These are phyloP conservation scores for Melastoma candidum DNA, from an alignment of 441 rosid genomes.

Conservation along the genomic window DNA sequence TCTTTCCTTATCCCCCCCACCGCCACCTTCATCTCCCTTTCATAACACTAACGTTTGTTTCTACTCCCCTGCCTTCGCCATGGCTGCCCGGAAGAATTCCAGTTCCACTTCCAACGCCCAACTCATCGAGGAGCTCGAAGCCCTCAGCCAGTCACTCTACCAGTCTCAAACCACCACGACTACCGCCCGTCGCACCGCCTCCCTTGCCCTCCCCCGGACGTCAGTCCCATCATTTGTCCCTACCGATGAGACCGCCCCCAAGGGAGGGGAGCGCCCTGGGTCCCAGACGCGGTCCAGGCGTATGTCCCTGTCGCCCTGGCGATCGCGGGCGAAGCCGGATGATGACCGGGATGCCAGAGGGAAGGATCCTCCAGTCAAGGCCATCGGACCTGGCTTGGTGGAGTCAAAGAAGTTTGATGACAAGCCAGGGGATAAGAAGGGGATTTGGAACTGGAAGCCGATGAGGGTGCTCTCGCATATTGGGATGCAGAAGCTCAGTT, in stretches of 20 bases:
- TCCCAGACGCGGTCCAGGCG: conserved; percentile 50
- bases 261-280: conserved; percentile 21
- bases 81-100: conserved; percentile 19
- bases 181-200: conserved; percentile 23
- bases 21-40: no score
- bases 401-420: conserved; percentile 26
- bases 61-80: no score
- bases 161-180: conserved; percentile 40
- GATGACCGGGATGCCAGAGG: conserved; percentile 19
- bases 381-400: conserved; percentile 10
- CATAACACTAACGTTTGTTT: no score
- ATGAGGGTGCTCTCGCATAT: conserved; percentile 66
- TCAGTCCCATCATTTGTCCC: conserved; percentile 36
- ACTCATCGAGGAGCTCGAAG: conserved; percentile 78
- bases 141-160: conserved; percentile 68
- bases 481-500: conserved; percentile 80
- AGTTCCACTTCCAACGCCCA: conserved; percentile 40
- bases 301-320: conserved; percentile 86
- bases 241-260: conserved; percentile 24
- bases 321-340: conserved; percentile 54
- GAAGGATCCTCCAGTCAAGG: conserved; percentile 7
- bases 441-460: conserved; percentile 93
- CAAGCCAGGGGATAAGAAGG: conserved; percentile 41
- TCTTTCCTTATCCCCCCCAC: no score
- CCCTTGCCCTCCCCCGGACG: conserved; percentile 24